A percentile compares a stretch with the other conserved stretches of the same genome.
Conservation (phyloP, 2,329 filamentous ascomycete genomes). For the Pseudogymnoascus sp. region DNA sequence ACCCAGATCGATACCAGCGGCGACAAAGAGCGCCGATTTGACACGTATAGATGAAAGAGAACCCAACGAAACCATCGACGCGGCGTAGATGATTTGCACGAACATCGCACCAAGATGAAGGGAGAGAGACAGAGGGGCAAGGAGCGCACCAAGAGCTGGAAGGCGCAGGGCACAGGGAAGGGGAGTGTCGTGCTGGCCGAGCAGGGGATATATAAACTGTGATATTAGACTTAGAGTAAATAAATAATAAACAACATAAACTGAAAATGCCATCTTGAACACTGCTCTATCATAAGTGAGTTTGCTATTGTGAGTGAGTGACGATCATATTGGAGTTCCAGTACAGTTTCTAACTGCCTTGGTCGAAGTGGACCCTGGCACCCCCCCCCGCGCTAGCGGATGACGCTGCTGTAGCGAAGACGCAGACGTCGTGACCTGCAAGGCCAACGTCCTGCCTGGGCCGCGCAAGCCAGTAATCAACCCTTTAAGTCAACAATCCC, state of each 20-base stretch:
- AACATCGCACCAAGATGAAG: neutral
- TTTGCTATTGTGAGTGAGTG: neutral
- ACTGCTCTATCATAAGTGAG: neutral
- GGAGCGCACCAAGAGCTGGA: slow-evolving; percentile 26
- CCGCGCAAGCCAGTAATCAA: slow-evolving; percentile 5
- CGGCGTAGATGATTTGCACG: neutral
- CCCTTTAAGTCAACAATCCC: neutral
- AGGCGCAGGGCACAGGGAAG: slow-evolving; percentile 16
- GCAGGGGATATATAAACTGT: neutral
- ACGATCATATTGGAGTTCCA: neutral
- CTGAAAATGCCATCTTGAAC: neutral
- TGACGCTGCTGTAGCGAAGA: slow-evolving; percentile 8
- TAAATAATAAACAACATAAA: slow-evolving; percentile 1
- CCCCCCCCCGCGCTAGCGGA: neutral
- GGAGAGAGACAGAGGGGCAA: slow-evolving; percentile 1
- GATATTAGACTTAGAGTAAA: neutral
- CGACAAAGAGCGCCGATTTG: neutral
- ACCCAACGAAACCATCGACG: neutral
- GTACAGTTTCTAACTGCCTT: neutral
- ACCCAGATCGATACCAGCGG: neutral
- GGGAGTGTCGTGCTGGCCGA: neutral
- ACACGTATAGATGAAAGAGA: neutral
- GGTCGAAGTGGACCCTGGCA: slow-evolving; percentile 1
- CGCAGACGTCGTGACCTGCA: slow-evolving; percentile 6
- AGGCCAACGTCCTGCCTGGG: slow-evolving; percentile 7